Conservation (phyloP, 805 yeast species). For the Tetrapisispora nanseiensis region DNA sequence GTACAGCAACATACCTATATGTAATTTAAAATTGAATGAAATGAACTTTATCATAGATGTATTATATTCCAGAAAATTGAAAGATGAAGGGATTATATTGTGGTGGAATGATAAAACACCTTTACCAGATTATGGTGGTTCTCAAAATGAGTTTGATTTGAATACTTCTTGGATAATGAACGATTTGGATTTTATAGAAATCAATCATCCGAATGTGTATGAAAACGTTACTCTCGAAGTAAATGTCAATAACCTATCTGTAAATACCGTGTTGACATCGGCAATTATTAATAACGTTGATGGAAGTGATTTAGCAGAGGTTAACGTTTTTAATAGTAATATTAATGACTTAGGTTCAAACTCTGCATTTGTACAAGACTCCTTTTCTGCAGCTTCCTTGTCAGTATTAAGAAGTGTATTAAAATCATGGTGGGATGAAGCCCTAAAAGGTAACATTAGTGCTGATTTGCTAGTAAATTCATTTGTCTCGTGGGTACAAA, state of each 20-base stretch:
- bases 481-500: slow-evolving; percentile 80
- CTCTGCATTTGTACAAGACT: slow-evolving; percentile 57
- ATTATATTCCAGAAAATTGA: slow-evolving; percentile 70
- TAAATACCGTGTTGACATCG: slow-evolving; percentile 81
- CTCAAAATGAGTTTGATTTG: slow-evolving; percentile 51
- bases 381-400: slow-evolving; percentile 71
- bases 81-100: slow-evolving; percentile 54
- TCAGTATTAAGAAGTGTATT: slow-evolving; percentile 62
- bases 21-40: slow-evolving; percentile 74
- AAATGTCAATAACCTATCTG: slow-evolving; percentile 65
- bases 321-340: slow-evolving; percentile 23
- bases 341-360: slow-evolving; percentile 10
- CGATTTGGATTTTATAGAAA: slow-evolving; percentile 57
- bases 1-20: slow-evolving; percentile 74
- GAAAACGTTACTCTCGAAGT: slow-evolving; percentile 71
- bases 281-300: slow-evolving; percentile 79
- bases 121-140: slow-evolving; percentile 77
- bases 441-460: slow-evolving; percentile 50
- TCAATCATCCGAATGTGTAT: slow-evolving; percentile 72
- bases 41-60: slow-evolving; percentile 74
- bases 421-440: slow-evolving; percentile 91
- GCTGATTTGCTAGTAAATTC: slow-evolving; percentile 80
- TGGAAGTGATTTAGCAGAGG: slow-evolving; percentile 65
- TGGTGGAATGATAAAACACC: slow-evolving; percentile 86
- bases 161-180: slow-evolving; percentile 33